These are phyloP conservation scores for Ambrosiella xylebori DNA, from an alignment of 2,329 filamentous ascomycete genomes.

Conservation along the genomic window DNA sequence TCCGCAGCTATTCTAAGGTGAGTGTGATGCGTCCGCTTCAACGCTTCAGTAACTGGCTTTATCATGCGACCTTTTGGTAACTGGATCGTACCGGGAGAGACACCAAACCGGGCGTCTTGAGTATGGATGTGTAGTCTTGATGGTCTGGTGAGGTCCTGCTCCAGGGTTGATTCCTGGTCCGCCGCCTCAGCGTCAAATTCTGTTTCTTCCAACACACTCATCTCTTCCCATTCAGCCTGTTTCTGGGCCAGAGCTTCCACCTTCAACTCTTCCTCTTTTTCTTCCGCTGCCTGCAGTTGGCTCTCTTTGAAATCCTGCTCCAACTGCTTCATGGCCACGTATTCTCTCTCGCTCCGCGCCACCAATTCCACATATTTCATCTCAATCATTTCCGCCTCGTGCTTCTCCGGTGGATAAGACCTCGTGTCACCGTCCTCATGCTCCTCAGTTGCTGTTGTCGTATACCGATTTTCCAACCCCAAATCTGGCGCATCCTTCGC, in stretches of 20 bases:
- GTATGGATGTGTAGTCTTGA: slow-evolving; percentile 58
- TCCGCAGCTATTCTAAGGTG: slow-evolving; percentile 61
- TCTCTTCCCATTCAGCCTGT: slow-evolving; percentile 19
- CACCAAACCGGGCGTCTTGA: slow-evolving; percentile 53
- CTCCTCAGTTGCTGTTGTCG: slow-evolving; percentile 6
- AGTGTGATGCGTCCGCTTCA: slow-evolving; percentile 50
- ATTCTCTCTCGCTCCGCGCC: slow-evolving; percentile 38
- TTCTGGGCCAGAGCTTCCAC: too few species aligned
- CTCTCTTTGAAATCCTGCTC: slow-evolving; percentile 38
- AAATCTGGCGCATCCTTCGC: slow-evolving; percentile 12
- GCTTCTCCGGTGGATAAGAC: slow-evolving; percentile 6
- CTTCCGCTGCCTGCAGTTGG: slow-evolving; percentile 18
- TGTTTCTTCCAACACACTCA: slow-evolving; percentile 21
- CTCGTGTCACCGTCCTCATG: slow-evolving; percentile 4
- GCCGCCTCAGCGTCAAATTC: slow-evolving; percentile 18
- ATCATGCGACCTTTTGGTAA: slow-evolving; percentile 55
- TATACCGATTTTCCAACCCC: not conserved
- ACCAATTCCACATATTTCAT: slow-evolving; percentile 27
- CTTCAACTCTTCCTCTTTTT: too few species aligned
- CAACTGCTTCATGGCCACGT: slow-evolving; percentile 34
- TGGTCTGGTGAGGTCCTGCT: slow-evolving; percentile 18
- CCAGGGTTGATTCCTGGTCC: slow-evolving; percentile 13
- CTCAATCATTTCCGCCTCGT: slow-evolving; percentile 2
- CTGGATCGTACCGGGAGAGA: slow-evolving; percentile 55
- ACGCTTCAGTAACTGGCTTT: slow-evolving; percentile 49